These are phyloP conservation scores for Lactarius pseudohatsudake DNA, from an alignment of 768 basidiomycete species.

Conservation along the genomic window DNA sequence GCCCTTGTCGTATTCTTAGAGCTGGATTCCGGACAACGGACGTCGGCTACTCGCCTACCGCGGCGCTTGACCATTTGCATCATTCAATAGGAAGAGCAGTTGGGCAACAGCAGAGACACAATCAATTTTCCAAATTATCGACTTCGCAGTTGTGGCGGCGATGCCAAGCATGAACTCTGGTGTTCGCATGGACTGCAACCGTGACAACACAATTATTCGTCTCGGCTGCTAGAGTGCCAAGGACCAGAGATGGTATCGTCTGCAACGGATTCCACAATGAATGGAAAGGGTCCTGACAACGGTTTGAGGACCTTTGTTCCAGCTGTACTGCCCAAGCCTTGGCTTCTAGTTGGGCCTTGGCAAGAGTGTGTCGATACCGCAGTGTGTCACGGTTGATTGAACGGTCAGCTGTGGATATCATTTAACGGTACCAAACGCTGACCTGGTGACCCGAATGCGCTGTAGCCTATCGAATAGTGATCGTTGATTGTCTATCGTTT, in stretches of 20 bases:
- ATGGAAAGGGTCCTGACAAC: background rate
- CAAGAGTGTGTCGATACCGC: background rate
- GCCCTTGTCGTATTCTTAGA: too few relatives aligned
- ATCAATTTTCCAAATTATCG: too few relatives aligned
- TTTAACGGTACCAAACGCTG: background rate
- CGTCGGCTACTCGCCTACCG: too few relatives aligned
- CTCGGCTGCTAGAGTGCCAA: constrained; percentile 6
- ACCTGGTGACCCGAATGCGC: background rate
- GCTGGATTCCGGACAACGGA: too few relatives aligned
- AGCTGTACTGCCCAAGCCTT: background rate
- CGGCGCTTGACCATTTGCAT: too few relatives aligned
- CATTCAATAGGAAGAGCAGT: too few relatives aligned
- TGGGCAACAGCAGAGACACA: too few relatives aligned
- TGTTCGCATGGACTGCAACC: background rate
- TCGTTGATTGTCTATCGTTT: background rate
- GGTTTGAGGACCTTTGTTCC: background rate
- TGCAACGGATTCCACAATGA: background rate
- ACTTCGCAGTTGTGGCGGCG: too few relatives aligned
- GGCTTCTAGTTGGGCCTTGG: background rate
- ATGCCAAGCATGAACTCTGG: background rate
- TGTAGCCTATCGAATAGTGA: background rate
- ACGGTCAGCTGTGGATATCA: background rate
- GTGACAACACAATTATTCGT: background rate
- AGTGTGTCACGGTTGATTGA: background rate
- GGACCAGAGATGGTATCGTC: background rate